phyloP scores from a whole-genome alignment of 495 filamentous ascomycete genomes.

The Tuber indicum region DNA sequence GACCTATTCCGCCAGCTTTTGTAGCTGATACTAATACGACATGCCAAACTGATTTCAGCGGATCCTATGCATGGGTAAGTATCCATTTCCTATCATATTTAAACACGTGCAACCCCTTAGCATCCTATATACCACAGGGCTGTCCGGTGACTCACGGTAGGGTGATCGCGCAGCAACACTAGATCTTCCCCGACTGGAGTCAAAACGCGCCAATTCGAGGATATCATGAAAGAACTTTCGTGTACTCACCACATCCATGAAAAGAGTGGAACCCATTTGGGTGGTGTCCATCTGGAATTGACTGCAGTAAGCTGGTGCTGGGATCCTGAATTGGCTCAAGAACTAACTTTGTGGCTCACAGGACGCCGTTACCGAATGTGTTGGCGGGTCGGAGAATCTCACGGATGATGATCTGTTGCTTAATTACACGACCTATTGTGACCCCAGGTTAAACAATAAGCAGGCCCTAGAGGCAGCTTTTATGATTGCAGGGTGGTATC shows the following conservation, averaged over 20 bases:
- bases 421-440: constrained; percentile 92
- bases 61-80: constrained; percentile 91
- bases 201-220: constrained; percentile 82
- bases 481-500: constrained; percentile 78
- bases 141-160: constrained; percentile 6
- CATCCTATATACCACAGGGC: neutral
- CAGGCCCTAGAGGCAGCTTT: constrained; percentile 94
- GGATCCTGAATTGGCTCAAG: neutral
- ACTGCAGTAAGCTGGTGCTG: constrained; percentile 53
- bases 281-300: constrained; percentile 89
- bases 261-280: constrained; percentile 72
- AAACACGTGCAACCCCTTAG: neutral
- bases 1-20: neutral
- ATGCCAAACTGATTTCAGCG: constrained; percentile 39
- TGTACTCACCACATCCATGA: constrained; percentile 76
- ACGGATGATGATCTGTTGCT: constrained; percentile 77
- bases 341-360: constrained; percentile 2
- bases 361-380: constrained; percentile 92
- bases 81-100: neutral
- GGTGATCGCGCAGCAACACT: constrained; percentile 51
- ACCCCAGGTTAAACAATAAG: constrained; percentile 92
- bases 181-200: constrained; percentile 59
- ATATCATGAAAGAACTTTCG: constrained; percentile 77
- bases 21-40: constrained; percentile 1
- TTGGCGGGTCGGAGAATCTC: constrained; percentile 81